phyloP scores from a whole-genome alignment of 345 rosid genomes.

The Noccaea caerulescens region DNA sequence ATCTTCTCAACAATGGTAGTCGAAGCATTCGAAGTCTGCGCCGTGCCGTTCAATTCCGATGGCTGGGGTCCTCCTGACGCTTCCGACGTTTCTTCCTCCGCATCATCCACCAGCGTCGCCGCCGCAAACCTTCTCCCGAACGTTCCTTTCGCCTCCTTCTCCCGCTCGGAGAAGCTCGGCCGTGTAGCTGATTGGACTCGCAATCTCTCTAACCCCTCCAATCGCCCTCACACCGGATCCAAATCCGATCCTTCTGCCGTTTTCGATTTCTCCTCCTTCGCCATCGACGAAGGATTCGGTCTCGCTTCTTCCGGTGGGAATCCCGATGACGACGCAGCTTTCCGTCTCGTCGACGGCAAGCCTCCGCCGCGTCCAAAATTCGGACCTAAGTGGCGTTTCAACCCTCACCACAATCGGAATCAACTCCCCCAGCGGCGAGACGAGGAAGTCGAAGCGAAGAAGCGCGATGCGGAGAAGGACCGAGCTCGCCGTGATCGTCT shows the following conservation, averaged over 20 bases:
- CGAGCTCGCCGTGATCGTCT: conserved; percentile 84
- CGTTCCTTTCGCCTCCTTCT: conserved; percentile 80
- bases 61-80: conserved; percentile 87
- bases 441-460: conserved; percentile 84
- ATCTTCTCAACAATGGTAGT: conserved; percentile 39
- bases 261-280: conserved; percentile 71
- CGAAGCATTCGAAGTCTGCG: conserved; percentile 65
- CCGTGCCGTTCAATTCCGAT: conserved; percentile 82
- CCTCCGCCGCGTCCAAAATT: conserved; percentile 82
- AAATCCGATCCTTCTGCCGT: conserved; percentile 46
- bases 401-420: conserved; percentile 59
- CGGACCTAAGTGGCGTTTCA: conserved; percentile 84
- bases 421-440: conserved; percentile 92
- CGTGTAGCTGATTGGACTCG: conserved; percentile 92
- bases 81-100: conserved; percentile 33
- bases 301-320: conserved; percentile 40
- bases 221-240: conserved; percentile 42
- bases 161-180: conserved; percentile 88
- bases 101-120: conserved; percentile 47
- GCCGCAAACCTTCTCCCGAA: conserved; percentile 57
- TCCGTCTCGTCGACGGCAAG: conserved; percentile 88
- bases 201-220: conserved; percentile 43
- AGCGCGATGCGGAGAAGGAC: conserved; percentile 89
- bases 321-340: conserved; percentile 72
- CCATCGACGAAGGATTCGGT: conserved; percentile 64